Percentiles rank a stretch among this genome's conserved stretches.
Conservation (phyloP, 2,329 filamentous ascomycete genomes). For the Stagonosporopsis chrysanthemi region DNA sequence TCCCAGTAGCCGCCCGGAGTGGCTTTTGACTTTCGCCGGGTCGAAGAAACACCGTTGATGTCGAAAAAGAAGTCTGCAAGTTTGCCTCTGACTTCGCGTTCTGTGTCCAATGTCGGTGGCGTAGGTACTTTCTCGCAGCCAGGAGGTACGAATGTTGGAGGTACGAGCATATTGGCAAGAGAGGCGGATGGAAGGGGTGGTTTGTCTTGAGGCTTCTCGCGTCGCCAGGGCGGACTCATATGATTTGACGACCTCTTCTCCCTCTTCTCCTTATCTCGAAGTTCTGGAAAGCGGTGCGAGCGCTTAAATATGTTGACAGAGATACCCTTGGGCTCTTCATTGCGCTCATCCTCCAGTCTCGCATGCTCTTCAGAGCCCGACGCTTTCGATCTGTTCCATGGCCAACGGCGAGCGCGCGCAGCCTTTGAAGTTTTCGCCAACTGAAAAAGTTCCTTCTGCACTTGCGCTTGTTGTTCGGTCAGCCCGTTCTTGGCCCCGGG, state of each 20-base stretch:
- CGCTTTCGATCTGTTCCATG: conserved; percentile 21
- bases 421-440: conserved; percentile 22
- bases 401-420: conserved; percentile 29
- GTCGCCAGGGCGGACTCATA: conserved; percentile 7
- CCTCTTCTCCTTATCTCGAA: conserved; percentile 4
- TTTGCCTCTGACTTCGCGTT: conserved; percentile 38
- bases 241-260: conserved; percentile 5
- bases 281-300: conserved; percentile 25
- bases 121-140: conserved; percentile 37
- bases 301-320: conserved; percentile 32
- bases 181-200: conserved; percentile 6
- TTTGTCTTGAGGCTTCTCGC: conserved; percentile 6
- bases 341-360: conserved; percentile 1
- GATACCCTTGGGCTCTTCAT: conserved; percentile 4
- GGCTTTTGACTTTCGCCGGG: conserved; percentile 17
- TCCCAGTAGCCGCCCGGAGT: conserved; percentile 42
- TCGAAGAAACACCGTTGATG: conserved; percentile 16
- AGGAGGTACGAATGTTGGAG: conserved; percentile 38
- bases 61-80: conserved; percentile 48
- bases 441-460: conserved; percentile 25
- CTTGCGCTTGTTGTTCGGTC: conserved; percentile 18
- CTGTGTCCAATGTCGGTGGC: conserved; percentile 33
- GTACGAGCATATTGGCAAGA: conserved; percentile 28
- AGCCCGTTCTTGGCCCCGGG: conserved; percentile 8
- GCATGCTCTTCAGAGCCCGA: conserved; percentile 11